Conservation (phyloP, 2,329 filamentous ascomycete species). For the Celoporthe dispersa region DNA sequence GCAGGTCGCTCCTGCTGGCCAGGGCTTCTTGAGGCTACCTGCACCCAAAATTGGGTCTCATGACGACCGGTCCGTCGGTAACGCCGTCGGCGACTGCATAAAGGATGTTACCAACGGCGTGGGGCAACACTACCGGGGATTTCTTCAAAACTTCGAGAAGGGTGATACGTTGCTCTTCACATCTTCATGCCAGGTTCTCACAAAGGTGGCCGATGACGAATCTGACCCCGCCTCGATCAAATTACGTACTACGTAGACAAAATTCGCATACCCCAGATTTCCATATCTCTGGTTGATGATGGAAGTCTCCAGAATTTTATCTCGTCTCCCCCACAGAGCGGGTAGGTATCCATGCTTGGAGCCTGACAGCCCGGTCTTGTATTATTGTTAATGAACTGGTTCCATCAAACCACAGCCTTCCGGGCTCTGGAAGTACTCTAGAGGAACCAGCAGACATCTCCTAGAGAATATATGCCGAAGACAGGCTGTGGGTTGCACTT, state of each 20-base stretch:
- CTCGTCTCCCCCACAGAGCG: not conserved
- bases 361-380: not conserved
- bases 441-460: not conserved
- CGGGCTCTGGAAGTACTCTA: not conserved
- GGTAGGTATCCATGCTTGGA: not conserved
- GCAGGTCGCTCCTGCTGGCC: not conserved
- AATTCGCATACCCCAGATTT: not conserved
- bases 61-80: not conserved
- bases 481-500: not conserved
- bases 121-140: not conserved
- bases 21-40: not conserved
- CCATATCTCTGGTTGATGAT: not conserved
- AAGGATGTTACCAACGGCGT: not conserved
- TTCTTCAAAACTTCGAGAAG: not conserved
- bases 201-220: not conserved
- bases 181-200: not conserved
- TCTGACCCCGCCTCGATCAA: not conserved
- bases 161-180: not conserved
- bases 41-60: not conserved
- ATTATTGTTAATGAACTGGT: not conserved
- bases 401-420: too few relatives aligned
- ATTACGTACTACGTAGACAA: not conserved
- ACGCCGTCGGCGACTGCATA: not conserved
- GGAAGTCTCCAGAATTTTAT: not conserved
- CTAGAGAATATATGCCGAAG: not conserved